phyloP scores from a whole-genome alignment of 768 basidiomycete species.

The Pholiota molesta region DNA sequence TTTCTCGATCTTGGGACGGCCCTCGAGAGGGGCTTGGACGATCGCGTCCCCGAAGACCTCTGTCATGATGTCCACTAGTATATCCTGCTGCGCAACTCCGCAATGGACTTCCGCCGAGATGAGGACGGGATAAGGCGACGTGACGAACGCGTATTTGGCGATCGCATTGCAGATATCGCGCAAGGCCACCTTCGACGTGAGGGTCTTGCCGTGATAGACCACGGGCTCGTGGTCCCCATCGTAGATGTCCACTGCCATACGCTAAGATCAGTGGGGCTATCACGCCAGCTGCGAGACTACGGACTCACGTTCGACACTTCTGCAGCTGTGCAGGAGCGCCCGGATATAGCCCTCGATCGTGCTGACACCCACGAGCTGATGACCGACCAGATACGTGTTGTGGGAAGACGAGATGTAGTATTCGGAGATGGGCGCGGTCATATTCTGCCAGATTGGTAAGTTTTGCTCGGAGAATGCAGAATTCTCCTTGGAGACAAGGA shows the following conservation, averaged over 20 bases:
- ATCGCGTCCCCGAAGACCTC: conserved; percentile 50
- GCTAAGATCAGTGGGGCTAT: conserved; percentile 34
- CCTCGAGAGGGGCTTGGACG: conserved; percentile 41
- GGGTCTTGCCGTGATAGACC: conserved; percentile 92
- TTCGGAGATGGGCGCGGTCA: conserved; percentile 85
- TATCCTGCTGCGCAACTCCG: conserved; percentile 56
- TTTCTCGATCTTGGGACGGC: conserved; percentile 46
- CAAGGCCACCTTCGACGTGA: conserved; percentile 84
- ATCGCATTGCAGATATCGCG: conserved; percentile 87
- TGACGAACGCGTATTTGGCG: conserved; percentile 89
- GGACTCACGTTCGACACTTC: conserved; percentile 88
- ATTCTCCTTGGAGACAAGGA: conserved; percentile 83
- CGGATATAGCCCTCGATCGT: conserved; percentile 92
- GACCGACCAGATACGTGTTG: conserved; percentile 89
- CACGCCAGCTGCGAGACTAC: conserved; percentile 43
- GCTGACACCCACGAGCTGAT: conserved; percentile 83
- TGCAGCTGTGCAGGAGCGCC: conserved; percentile 83
- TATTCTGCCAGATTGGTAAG: conserved; percentile 68
- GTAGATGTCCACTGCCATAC: conserved; percentile 80
- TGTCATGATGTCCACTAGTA: conserved; percentile 49
- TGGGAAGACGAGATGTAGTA: conserved; percentile 93
- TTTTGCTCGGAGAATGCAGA: conserved; percentile 47
- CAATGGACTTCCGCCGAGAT: conserved; percentile 98
- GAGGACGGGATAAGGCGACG: conserved; percentile 94
- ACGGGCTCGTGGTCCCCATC: conserved; percentile 86